Percentiles rank a stretch among this genome's conserved stretches.
Evolutionary conservation across 2,329 filamentous ascomycete genomes (phyloP).

Genomic region (Ophiobolus disseminans): DNA sequence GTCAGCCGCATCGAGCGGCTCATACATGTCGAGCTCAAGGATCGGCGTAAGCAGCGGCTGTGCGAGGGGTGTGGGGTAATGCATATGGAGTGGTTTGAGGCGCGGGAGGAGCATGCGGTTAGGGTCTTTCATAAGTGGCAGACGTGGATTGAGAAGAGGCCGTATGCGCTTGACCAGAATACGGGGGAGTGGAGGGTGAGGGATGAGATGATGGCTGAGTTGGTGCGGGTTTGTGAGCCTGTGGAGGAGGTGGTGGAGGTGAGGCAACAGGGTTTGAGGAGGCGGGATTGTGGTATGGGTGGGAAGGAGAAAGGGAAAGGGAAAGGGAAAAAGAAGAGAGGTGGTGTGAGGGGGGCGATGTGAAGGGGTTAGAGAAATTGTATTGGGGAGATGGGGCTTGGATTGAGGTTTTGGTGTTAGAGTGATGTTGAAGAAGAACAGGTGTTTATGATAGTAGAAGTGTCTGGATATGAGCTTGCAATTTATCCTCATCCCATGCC

Average conservation of each 20-base stretch:
- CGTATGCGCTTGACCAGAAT: not conserved
- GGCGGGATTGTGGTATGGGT: too few species aligned
- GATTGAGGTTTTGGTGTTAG: too few species aligned
- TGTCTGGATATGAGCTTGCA: too few species aligned
- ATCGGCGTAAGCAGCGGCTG: not conserved
- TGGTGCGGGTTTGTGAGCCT: not conserved
- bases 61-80: not conserved
- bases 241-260: not conserved
- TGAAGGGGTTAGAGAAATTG: too few species aligned
- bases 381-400: too few species aligned
- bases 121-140: not conserved
- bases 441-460: too few species aligned
- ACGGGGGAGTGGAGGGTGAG: not conserved
- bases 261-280: not conserved
- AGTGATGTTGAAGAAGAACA: too few species aligned
- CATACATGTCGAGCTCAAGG: conserved; percentile 1
- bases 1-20: conserved; percentile 58
- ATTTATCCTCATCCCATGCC: too few species aligned
- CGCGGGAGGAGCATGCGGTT: not conserved
- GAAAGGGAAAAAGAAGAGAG: too few species aligned
- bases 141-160: not conserved
- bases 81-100: not conserved
- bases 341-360: too few species aligned
- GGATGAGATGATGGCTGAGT: not conserved
- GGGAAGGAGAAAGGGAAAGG: too few species aligned